Evolutionary conservation across 495 filamentous ascomycete genomes (phyloP).

Genomic region (Paragyromitra xinjiangensis): DNA sequence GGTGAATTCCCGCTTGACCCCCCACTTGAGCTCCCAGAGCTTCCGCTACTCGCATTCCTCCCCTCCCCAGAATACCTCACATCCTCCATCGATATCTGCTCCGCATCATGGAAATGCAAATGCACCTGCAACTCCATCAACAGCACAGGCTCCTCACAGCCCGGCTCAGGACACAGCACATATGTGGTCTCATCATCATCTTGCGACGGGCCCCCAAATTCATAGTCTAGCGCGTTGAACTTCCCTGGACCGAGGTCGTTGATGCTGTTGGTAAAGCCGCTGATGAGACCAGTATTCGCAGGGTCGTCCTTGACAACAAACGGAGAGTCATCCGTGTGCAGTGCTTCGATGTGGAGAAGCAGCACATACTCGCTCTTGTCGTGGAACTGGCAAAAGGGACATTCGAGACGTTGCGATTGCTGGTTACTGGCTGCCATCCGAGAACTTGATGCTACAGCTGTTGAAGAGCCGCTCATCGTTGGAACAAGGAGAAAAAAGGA

Average conservation of each 20-base stretch:
- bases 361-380: constrained; percentile 60
- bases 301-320: constrained; percentile 62
- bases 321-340: constrained; percentile 67
- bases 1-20: constrained; percentile 40
- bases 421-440: constrained; percentile 25
- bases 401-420: constrained; percentile 47
- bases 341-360: constrained; percentile 67
- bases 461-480: constrained; percentile 19
- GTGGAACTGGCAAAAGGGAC: constrained; percentile 63
- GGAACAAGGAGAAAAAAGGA: not conserved
- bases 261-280: constrained; percentile 6
- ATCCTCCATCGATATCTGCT: constrained; percentile 66
- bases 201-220: constrained; percentile 20
- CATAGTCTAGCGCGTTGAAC: constrained; percentile 40
- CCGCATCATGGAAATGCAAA: constrained; percentile 75
- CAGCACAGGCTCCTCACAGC: constrained; percentile 75
- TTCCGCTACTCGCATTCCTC: constrained; percentile 29
- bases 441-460: constrained; percentile 16
- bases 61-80: constrained; percentile 46
- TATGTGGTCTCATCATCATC: constrained; percentile 62
- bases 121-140: constrained; percentile 72
- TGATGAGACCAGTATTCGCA: constrained; percentile 25
- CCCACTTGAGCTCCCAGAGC: constrained; percentile 44
- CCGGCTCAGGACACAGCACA: constrained; percentile 72
- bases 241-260: constrained; percentile 12